These are phyloP conservation scores for Mucor piriformis DNA, from an alignment of 371 early-diverging fungal genomes.

Conservation along the genomic window DNA sequence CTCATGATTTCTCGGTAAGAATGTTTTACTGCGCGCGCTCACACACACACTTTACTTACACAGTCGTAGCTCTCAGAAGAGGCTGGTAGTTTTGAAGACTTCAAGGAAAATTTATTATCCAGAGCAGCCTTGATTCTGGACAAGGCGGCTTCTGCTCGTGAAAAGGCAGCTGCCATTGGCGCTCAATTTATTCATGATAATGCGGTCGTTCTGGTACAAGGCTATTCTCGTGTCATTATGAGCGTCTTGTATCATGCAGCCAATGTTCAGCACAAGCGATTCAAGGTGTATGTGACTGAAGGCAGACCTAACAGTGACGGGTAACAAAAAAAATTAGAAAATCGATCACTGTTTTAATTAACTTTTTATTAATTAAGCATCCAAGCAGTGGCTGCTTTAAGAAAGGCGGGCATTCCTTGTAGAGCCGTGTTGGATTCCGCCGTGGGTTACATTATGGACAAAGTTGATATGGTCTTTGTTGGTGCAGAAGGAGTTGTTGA, in stretches of 20 bases:
- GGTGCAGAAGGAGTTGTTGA: constrained; percentile 98
- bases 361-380: constrained; percentile 45
- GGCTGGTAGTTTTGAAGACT: constrained; percentile 68
- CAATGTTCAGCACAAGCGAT: constrained; percentile 72
- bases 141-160: constrained; percentile 71
- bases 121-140: constrained; percentile 75
- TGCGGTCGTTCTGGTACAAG: constrained; percentile 88
- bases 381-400: constrained; percentile 76
- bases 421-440: constrained; percentile 90
- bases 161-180: constrained; percentile 83
- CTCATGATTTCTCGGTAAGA: constrained; percentile 67
- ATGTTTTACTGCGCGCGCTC: neutral
- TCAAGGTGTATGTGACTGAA: constrained; percentile 88
- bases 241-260: constrained; percentile 79
- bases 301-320: constrained; percentile 82
- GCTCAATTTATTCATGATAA: constrained; percentile 89
- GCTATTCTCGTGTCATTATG: constrained; percentile 95
- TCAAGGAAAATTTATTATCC: constrained; percentile 74
- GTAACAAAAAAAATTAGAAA: constrained; percentile 35
- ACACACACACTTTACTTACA: neutral
- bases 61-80: constrained; percentile 33
- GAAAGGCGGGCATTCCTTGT: constrained; percentile 81
- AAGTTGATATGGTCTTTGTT: constrained; percentile 92
- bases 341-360: neutral
- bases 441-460: constrained; percentile 92